Evolutionary conservation across 140 eudicot genomes (phyloP).

Genomic region (Anethum foeniculum): DNA sequence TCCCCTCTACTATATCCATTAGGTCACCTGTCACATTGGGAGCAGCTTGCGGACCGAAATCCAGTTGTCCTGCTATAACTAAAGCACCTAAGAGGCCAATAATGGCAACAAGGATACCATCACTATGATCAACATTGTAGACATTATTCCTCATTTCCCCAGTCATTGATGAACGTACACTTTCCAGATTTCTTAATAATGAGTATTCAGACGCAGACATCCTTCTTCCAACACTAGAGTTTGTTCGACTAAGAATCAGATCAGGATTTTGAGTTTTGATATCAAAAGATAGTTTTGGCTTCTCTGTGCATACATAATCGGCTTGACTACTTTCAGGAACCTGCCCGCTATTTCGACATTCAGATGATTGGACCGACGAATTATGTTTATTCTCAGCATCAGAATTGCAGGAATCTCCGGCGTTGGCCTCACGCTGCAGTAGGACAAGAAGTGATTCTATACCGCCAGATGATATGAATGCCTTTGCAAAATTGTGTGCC

Average conservation of each 20-base stretch:
- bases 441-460: slow-evolving; percentile 94
- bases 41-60: slow-evolving; percentile 47
- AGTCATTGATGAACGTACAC: slow-evolving; percentile 77
- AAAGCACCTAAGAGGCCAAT: slow-evolving; percentile 78
- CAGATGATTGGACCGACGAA: slow-evolving; percentile 19
- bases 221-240: slow-evolving; percentile 45
- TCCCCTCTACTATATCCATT: slow-evolving; percentile 66
- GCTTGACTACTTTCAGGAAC: slow-evolving; percentile 19
- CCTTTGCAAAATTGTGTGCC: slow-evolving; percentile 87
- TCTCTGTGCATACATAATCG: slow-evolving; percentile 28
- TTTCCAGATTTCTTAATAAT: slow-evolving; percentile 60
- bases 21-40: slow-evolving; percentile 48
- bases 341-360: slow-evolving; percentile 14
- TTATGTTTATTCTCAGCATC: slow-evolving; percentile 27
- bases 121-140: slow-evolving; percentile 77
- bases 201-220: slow-evolving; percentile 57
- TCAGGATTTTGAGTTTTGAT: slow-evolving; percentile 20
- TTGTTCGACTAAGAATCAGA: slow-evolving; percentile 24
- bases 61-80: slow-evolving; percentile 68
- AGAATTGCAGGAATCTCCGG: slow-evolving; percentile 52
- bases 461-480: slow-evolving; percentile 90
- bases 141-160: slow-evolving; percentile 89
- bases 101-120: slow-evolving; percentile 77
- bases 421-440: slow-evolving; percentile 87
- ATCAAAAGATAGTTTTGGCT: slow-evolving; percentile 30